Evolutionary conservation across 345 rosid genomes (phyloP).

Genomic region (Turnera subulata): DNA sequence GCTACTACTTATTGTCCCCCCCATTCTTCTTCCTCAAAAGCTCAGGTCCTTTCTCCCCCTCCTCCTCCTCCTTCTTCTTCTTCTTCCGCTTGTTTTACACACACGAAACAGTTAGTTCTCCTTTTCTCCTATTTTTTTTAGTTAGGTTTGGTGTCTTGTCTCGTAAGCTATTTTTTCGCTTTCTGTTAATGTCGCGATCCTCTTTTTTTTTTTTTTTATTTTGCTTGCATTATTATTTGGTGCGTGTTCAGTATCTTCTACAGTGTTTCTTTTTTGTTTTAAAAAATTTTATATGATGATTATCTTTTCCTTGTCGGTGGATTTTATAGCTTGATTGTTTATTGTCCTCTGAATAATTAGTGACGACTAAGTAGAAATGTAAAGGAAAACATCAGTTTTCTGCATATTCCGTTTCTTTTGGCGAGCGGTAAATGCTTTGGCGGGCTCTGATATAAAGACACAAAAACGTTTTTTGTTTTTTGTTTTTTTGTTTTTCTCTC

Average conservation of each 20-base stretch:
- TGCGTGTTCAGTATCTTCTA: not conserved
- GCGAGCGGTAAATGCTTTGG: no score
- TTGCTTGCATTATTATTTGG: not conserved
- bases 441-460: no score
- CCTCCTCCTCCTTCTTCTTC: not conserved
- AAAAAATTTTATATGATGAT: not conserved
- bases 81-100: not conserved
- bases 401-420: no score
- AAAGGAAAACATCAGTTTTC: no score
- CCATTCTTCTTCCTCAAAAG: no score
- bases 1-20: no score
- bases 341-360: not conserved
- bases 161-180: not conserved
- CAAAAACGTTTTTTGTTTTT: no score
- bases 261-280: not conserved
- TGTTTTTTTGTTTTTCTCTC: no score
- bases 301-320: not conserved
- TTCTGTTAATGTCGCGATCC: not conserved
- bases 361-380: no score
- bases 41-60: no score
- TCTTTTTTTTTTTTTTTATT: not conserved
- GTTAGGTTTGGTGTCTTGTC: conserved; percentile 14
- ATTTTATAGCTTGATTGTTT: conserved; percentile 2
- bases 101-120: not conserved
- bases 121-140: not conserved